Conservation (phyloP, 176 grass and related monocot species). For the Avena eriantha region DNA sequence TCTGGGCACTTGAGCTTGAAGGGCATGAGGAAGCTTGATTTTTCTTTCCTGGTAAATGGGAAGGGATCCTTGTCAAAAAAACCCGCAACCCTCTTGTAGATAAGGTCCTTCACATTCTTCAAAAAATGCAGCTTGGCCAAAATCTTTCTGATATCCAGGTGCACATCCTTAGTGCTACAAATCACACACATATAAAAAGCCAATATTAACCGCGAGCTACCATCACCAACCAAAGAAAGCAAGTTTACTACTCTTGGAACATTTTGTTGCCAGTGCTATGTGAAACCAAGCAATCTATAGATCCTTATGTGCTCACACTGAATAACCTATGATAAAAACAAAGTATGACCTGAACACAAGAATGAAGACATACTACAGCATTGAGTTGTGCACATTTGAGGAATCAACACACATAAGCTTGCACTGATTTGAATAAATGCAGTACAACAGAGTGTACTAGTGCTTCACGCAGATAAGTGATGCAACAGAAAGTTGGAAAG, state of each 20-base stretch:
- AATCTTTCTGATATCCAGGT: too few relatives aligned
- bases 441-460: neutral
- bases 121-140: too few relatives aligned
- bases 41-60: too few relatives aligned
- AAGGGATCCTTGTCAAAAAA: too few relatives aligned
- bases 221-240: too few relatives aligned
- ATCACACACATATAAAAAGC: too few relatives aligned
- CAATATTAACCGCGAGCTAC: too few relatives aligned
- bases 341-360: neutral
- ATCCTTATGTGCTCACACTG: neutral
- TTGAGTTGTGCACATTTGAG: neutral
- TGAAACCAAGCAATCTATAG: neutral
- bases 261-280: neutral
- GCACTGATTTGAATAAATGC: neutral
- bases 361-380: neutral
- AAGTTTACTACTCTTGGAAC: neutral
- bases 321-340: conserved; percentile 12
- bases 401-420: neutral
- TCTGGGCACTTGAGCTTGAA: too few relatives aligned
- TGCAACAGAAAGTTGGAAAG: neutral
- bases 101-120: too few relatives aligned
- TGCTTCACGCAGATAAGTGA: neutral
- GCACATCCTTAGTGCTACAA: too few relatives aligned
- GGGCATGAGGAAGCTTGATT: too few relatives aligned
- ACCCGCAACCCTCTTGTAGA: too few relatives aligned